Base-by-base conservation (phyloP, 2,329 filamentous ascomycete genomes). In the Nemania sp. region DNA sequence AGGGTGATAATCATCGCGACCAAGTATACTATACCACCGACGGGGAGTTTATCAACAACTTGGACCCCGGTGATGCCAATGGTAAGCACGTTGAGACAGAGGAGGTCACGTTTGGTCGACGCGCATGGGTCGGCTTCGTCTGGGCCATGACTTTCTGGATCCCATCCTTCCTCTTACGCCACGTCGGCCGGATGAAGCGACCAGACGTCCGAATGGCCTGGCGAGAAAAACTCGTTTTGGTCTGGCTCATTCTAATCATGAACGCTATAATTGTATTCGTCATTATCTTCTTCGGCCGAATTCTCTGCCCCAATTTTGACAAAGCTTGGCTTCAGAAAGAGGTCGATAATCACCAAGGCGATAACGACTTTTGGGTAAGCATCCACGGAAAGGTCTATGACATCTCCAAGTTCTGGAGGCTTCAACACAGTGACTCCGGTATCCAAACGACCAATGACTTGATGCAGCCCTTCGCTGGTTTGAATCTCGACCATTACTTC, bases 131-230 rank as follows among this genome's bases (percentile, higher is more conserved):
- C 26, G 87, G 81, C 1, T 80, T 96, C 47, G 93, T 96, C 2
- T 98, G 94, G 94, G 87, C 88, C 0, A 73, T 97, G 56, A 99
- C 96, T 0, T 98, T 93, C 78, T 98, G 93, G 92, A 96, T 98
- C 72, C 96, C 96, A 0, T 98, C 95, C 0, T 92, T 93, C 55
- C 72, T 92, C 1, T 88, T 99, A 18, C 87, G 88, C n/a, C 91
- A 86, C 67, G 77, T 98, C 66, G 96, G 96, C 35, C 92, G 95
- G 24, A 99, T 99, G 96, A 97, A 97, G 82, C 90, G 96, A 63
- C 96, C 94, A 1, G 96, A 99, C 81, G 93, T 99, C 8, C 92
- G 96, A 27, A 92, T 98, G 89, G 96, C 96, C 0, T 99, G 96
- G 96, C 89, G 96, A 80, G 96, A 99, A 77, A 99, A 99, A 81